Percentiles rank a stretch among this genome's conserved stretches.
Conservation (phyloP, 2,329 filamentous ascomycete genomes). For the Orbilia oligospora region DNA sequence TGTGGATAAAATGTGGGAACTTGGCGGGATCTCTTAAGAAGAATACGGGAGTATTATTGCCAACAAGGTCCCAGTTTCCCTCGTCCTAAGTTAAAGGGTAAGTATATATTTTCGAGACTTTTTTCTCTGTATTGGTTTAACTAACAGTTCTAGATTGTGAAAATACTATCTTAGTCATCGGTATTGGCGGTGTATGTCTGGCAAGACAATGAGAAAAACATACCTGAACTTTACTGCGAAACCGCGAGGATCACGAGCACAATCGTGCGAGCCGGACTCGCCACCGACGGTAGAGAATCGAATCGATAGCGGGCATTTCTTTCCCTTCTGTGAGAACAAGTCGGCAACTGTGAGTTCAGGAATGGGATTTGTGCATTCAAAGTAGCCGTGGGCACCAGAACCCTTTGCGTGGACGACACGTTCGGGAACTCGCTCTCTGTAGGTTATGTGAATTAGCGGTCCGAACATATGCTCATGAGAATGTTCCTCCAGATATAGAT, state of each 20-base stretch:
- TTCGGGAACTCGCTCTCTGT: conserved; percentile 70
- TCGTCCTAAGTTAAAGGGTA: conserved; percentile 69
- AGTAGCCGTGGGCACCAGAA: conserved; percentile 69
- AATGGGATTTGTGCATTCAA: conserved; percentile 70
- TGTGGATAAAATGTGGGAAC: conserved; percentile 81
- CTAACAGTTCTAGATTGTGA: conserved; percentile 50
- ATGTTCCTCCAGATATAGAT: background rate
- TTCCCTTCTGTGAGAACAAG: conserved; percentile 75
- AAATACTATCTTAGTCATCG: conserved; percentile 3
- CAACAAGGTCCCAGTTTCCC: conserved; percentile 81
- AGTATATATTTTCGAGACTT: background rate
- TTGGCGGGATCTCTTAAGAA: conserved; percentile 82
- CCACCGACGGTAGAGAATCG: conserved; percentile 84
- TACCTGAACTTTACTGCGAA: conserved; percentile 78
- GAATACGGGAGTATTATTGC: conserved; percentile 82
- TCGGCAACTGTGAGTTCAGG: conserved; percentile 71
- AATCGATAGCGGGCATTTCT: conserved; percentile 77
- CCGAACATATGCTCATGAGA: background rate
- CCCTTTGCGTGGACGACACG: conserved; percentile 66
- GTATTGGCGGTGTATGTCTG: background rate
- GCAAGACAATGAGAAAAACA: background rate
- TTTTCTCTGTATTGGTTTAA: background rate
- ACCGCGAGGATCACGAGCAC: conserved; percentile 79
- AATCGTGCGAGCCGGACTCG: conserved; percentile 79
- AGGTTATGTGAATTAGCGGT: background rate